phyloP scores from a whole-genome alignment of 1,284 basidiomycete species.

The Ustilago sp. region DNA sequence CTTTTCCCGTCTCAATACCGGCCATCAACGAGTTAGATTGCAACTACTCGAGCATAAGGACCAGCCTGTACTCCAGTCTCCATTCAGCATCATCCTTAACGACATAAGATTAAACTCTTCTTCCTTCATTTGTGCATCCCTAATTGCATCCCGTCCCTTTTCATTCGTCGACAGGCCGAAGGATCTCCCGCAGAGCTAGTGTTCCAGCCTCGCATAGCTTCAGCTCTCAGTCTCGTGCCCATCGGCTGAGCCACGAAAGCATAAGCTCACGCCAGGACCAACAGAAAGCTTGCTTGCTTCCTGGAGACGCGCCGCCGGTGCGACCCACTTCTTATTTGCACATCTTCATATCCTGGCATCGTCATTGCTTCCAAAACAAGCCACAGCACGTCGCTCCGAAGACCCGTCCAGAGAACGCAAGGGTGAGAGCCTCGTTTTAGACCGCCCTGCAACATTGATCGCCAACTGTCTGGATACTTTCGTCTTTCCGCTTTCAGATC shows the following conservation, averaged over 20 bases:
- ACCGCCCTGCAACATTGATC: background rate
- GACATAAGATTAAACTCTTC: background rate
- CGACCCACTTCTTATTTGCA: constrained; percentile 9
- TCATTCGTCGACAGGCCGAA: too few relatives aligned
- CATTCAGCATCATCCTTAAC: background rate
- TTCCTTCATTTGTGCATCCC: background rate
- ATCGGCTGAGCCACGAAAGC: background rate
- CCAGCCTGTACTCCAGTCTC: background rate
- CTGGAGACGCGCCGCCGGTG: background rate
- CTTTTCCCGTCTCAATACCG: background rate
- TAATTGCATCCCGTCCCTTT: background rate
- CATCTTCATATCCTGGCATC: constrained; percentile 20
- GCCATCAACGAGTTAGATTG: background rate
- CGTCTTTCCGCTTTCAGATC: constrained; percentile 2
- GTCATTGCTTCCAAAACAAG: background rate
- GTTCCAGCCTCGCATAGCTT: background rate
- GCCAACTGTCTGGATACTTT: background rate
- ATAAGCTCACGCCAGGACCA: background rate
- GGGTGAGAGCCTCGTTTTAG: background rate
- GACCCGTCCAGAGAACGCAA: background rate
- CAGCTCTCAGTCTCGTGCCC: background rate
- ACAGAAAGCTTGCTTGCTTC: background rate
- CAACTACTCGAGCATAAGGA: background rate
- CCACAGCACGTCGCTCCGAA: background rate
- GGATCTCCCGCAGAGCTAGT: too few relatives aligned